These are phyloP conservation scores for Arabidopsis suecica DNA, from an alignment of 345 rosid genomes.

Conservation along the genomic window DNA sequence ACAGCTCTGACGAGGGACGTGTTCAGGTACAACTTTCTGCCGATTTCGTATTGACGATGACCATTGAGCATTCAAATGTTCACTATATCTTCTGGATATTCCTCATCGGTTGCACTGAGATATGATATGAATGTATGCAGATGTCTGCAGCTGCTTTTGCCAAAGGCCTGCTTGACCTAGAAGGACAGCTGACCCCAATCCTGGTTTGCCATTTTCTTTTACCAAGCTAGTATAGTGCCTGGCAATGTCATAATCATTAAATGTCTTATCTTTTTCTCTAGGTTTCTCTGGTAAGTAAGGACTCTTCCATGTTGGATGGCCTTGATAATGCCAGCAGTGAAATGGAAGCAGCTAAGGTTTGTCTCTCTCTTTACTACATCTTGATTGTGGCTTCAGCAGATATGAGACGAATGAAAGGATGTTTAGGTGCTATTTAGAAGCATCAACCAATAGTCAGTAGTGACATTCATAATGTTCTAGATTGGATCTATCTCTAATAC, in stretches of 20 bases:
- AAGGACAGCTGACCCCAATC: constrained; percentile 98
- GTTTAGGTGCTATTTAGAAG: constrained; percentile 19
- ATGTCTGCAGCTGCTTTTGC: constrained; percentile 99
- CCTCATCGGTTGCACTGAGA: constrained; percentile 13
- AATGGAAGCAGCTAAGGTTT: constrained; percentile 97
- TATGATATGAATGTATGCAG: constrained; percentile 51
- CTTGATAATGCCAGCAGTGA: constrained; percentile 91
- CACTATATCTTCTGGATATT: background rate
- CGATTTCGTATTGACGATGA: constrained; percentile 23
- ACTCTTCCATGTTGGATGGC: constrained; percentile 99
- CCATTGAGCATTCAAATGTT: constrained; percentile 20
- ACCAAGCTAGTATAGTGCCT: constrained; percentile 15
- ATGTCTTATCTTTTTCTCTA: constrained; percentile 43
- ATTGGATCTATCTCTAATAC: constrained; percentile 9
- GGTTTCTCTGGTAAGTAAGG: constrained; percentile 99
- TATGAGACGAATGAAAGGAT: constrained; percentile 26
- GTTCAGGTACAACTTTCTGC: constrained; percentile 72
- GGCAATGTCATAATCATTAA: constrained; percentile 18
- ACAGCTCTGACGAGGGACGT: constrained; percentile 99
- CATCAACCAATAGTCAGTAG: constrained; percentile 14
- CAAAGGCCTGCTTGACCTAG: constrained; percentile 98
- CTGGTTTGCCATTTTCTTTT: constrained; percentile 62
- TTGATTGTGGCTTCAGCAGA: constrained; percentile 25
- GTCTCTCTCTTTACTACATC: constrained; percentile 36
- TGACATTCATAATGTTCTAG: constrained; percentile 11